Conservation (phyloP, 1,139 yeast species). For the Taphrina sp. region DNA sequence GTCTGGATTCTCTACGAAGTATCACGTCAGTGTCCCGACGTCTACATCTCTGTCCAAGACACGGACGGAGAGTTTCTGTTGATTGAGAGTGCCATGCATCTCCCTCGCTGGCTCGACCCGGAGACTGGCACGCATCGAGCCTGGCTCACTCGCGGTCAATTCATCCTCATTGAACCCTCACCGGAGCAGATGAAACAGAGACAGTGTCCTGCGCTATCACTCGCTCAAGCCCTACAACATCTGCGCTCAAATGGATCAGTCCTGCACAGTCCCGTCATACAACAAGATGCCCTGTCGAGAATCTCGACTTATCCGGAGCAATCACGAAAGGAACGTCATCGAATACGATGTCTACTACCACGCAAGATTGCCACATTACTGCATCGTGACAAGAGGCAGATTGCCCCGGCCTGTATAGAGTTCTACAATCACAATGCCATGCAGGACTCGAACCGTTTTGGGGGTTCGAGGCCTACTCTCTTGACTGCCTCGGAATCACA, state of each 20-base stretch:
- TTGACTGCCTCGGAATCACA: slow-evolving; percentile 36
- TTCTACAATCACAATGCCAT: slow-evolving; percentile 37
- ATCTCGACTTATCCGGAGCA: slow-evolving; percentile 37
- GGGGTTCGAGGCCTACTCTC: too few species aligned
- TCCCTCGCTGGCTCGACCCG: slow-evolving; percentile 53
- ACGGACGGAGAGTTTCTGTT: slow-evolving; percentile 59
- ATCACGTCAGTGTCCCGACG: slow-evolving; percentile 44
- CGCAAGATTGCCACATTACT: slow-evolving; percentile 37
- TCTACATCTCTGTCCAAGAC: slow-evolving; percentile 53
- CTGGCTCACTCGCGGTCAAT: slow-evolving; percentile 41
- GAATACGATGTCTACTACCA: slow-evolving; percentile 36
- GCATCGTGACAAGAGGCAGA: slow-evolving; percentile 32
- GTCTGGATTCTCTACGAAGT: slow-evolving; percentile 48
- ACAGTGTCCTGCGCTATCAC: slow-evolving; percentile 9
- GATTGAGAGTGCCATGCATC: slow-evolving; percentile 50
- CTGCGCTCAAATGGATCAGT: slow-evolving; percentile 9
- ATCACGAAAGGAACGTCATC: slow-evolving; percentile 35
- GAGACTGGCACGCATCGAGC: slow-evolving; percentile 47
- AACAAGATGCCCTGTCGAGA: slow-evolving; percentile 35
- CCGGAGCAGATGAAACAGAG: slow-evolving; percentile 8
- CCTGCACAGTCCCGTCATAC: slow-evolving; percentile 2
- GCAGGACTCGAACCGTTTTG: background rate
- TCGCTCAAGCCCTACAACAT: slow-evolving; percentile 34
- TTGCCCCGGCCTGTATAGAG: slow-evolving; percentile 38
- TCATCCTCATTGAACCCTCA: slow-evolving; percentile 39